Base-by-base conservation (phyloP, 371 early-diverging fungal genomes). In the Batkoa obscura region DNA sequence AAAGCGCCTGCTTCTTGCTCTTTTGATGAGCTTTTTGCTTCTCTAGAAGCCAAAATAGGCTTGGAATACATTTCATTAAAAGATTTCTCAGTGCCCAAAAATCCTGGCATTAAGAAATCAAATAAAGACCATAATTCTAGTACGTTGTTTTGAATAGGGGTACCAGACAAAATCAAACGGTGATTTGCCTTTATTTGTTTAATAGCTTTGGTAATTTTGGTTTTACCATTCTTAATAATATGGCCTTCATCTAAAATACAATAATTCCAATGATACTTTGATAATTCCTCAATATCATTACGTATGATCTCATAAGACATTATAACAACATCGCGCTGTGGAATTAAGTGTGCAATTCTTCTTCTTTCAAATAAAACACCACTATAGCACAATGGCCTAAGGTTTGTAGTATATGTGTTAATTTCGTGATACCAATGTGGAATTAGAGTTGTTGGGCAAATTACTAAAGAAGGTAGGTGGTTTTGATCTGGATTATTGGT, bases 241-340 rank as follows among this genome's bases (percentile, higher is more conserved):
- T 99, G 99, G 0, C 99, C 99, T 74, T 99, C 99, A 70, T 99
- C 99, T 38, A 99, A 70, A 57, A 98, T 83, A 61, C 94, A 88
- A 66, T 95, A 99, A 70, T 95, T 94, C 85, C 86, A 99, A 36
- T 78, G 68, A 39, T 86, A 68, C 35, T 66, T 59, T 1, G 64
- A 60, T 50, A 98, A 68, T 15, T 79, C 78, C 10, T 92, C 90
- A 61, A 94, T 84, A 65, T 98, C 97, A 62, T 91, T 91, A 54
- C 98, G 84, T 58, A 95, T 80, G 34, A 93, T 87, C 62, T 99
- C 99, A 64, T 98, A 99, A 2, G 93, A 92, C 73, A 84, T 87
- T 63, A 97, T 87, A 3, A 96, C 71, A 9, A 92, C 80, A 59
- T 94, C 92, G 57, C 78, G 70, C 5, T 70, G 64, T 3, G 57